Conservation (phyloP, 495 filamentous ascomycete genomes). For the Podospora fimiseda region DNA sequence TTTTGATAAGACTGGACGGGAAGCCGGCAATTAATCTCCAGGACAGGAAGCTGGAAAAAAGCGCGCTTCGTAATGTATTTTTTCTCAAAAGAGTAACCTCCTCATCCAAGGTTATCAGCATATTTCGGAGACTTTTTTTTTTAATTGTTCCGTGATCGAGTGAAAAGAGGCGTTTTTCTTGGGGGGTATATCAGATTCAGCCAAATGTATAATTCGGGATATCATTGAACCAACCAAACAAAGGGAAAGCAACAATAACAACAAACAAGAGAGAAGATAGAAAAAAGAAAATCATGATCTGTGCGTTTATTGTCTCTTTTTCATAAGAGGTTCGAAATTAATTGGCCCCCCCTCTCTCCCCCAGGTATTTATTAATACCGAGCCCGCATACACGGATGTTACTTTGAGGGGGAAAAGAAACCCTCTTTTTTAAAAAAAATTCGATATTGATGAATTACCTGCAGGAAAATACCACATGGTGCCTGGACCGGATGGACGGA, state of each 20-base stretch:
- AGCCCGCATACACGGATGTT: background rate
- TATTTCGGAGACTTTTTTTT: too few relatives aligned
- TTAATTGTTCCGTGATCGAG: too few relatives aligned
- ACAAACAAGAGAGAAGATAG: too few relatives aligned
- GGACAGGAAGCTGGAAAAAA: background rate
- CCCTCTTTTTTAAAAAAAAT: too few relatives aligned
- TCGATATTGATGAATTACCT: background rate
- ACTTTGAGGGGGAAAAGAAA: too few relatives aligned
- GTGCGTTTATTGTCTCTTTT: background rate
- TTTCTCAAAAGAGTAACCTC: background rate
- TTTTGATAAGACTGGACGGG: background rate
- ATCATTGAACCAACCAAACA: slow-evolving; percentile 5
- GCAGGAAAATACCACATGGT: background rate
- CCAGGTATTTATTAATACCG: background rate
- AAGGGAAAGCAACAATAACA: too few relatives aligned
- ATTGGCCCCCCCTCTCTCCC: too few relatives aligned
- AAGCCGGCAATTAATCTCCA: background rate
- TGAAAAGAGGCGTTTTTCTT: too few relatives aligned
- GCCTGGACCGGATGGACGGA: background rate
- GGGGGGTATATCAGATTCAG: slow-evolving; percentile 13
- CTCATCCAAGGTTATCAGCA: background rate
- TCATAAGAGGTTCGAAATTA: too few relatives aligned
- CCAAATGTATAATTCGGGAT: slow-evolving; percentile 16
- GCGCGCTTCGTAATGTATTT: too few relatives aligned
- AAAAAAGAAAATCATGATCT: background rate